Percentiles rank a stretch among this genome's conserved stretches.
Conservation (phyloP, 2,329 filamentous ascomycete genomes). For the Penicillium concentricum region DNA sequence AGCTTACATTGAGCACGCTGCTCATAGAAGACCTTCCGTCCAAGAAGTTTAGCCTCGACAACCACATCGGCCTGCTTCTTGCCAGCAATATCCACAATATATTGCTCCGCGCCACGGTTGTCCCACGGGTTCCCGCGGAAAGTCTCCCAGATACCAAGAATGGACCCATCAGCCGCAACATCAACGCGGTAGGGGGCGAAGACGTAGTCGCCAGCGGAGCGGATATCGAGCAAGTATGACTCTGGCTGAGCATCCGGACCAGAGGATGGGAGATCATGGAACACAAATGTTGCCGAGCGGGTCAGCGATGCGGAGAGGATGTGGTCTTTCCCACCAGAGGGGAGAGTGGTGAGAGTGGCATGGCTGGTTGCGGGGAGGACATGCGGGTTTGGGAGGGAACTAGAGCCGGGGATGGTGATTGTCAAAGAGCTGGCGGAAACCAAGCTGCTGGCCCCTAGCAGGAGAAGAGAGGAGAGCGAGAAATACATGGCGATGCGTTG, state of each 20-base stretch:
- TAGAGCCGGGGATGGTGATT: conserved; percentile 43
- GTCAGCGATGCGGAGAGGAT: conserved; percentile 63
- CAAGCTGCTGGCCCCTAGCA: not conserved
- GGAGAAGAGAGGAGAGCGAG: conserved; percentile 1
- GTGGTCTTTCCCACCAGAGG: conserved; percentile 47
- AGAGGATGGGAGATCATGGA: conserved; percentile 61
- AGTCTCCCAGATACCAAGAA: conserved; percentile 74
- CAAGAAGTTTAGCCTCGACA: conserved; percentile 63
- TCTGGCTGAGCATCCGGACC: conserved; percentile 15
- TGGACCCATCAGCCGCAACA: conserved; percentile 43
- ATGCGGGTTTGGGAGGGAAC: conserved; percentile 45
- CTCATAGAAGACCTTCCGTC: conserved; percentile 71
- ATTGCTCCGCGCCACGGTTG: conserved; percentile 65
- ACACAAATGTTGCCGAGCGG: conserved; percentile 69
- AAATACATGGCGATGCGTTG: conserved; percentile 1
- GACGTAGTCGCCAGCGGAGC: conserved; percentile 64
- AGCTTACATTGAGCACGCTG: conserved; percentile 72
- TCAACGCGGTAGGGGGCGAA: conserved; percentile 84
- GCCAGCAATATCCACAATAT: conserved; percentile 32
- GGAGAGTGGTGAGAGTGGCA: conserved; percentile 50
- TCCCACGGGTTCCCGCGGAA: conserved; percentile 87
- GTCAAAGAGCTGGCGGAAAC: conserved; percentile 28
- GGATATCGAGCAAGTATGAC: conserved; percentile 79
- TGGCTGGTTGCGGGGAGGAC: conserved; percentile 48
- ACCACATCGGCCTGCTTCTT: conserved; percentile 42